These are phyloP conservation scores for Penicillium brasilianum DNA, from an alignment of 2,329 filamentous ascomycete species.

Conservation along the genomic window DNA sequence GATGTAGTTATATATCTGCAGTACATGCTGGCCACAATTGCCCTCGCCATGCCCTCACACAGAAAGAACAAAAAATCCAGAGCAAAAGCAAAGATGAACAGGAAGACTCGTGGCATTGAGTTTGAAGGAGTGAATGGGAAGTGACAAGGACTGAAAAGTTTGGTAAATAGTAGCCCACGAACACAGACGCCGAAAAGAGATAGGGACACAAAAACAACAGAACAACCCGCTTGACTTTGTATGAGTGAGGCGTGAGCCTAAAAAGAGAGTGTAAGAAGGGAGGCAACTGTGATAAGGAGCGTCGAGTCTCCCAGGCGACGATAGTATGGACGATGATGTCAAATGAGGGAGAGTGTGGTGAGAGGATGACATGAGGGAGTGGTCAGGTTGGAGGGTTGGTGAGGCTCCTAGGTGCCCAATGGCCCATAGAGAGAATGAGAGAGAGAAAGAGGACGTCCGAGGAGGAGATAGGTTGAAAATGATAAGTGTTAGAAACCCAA, in stretches of 20 bases:
- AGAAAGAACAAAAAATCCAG: slow-evolving; percentile 10
- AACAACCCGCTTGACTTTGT: slow-evolving; percentile 35
- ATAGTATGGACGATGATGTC: slow-evolving; percentile 13
- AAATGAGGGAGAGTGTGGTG: slow-evolving; percentile 17
- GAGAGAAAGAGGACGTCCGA: neutral
- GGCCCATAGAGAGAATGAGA: slow-evolving; percentile 1
- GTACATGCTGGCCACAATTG: slow-evolving; percentile 2
- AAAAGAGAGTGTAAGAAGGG: slow-evolving; percentile 27
- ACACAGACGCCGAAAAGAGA: slow-evolving; percentile 28
- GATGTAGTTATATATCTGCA: slow-evolving; percentile 26
- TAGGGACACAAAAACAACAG: slow-evolving; percentile 24
- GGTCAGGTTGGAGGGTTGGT: slow-evolving; percentile 9
- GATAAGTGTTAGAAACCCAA: neutral
- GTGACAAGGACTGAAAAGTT: slow-evolving; percentile 17
- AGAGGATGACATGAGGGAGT: slow-evolving; percentile 11
- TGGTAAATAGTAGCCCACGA: slow-evolving; percentile 21
- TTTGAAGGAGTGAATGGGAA: slow-evolving; percentile 30
- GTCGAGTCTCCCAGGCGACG: slow-evolving; percentile 15
- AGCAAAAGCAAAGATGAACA: slow-evolving; percentile 21
- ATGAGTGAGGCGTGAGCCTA: slow-evolving; percentile 21
- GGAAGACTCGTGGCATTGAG: slow-evolving; percentile 25
- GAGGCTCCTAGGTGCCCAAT: slow-evolving; percentile 4
- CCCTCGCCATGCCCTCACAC: slow-evolving; percentile 9
- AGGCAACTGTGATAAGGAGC: slow-evolving; percentile 25
- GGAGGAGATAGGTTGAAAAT: slow-evolving; percentile 13